phyloP scores from a whole-genome alignment of 768 basidiomycete species.

The Pulveroboletus sp. region DNA sequence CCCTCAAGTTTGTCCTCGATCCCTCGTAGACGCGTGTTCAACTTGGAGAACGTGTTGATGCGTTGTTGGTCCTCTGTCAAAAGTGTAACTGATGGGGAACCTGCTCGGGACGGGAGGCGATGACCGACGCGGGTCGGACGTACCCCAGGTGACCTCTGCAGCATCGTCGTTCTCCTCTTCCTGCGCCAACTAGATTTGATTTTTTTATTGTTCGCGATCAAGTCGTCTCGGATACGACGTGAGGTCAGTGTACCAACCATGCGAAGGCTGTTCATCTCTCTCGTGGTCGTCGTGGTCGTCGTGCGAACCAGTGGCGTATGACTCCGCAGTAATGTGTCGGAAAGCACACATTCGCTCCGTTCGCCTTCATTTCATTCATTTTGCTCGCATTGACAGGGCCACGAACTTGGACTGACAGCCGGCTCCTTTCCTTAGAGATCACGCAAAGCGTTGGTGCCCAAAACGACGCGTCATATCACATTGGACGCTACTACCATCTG shows the following conservation, averaged over 20 bases:
- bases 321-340: too few species aligned
- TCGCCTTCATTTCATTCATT: not conserved
- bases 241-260: conserved; percentile 40
- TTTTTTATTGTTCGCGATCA: too few species aligned
- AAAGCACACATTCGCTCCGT: not conserved
- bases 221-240: not conserved
- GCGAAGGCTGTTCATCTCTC: conserved; percentile 43
- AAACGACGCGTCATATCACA: not conserved
- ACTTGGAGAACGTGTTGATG: conserved; percentile 88
- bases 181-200: conserved; percentile 61
- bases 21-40: conserved; percentile 71
- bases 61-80: conserved; percentile 74
- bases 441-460: too few species aligned
- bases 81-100: not conserved
- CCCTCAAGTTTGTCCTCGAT: conserved; percentile 68
- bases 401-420: not conserved
- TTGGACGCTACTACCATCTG: not conserved
- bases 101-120: too few species aligned
- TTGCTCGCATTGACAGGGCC: not conserved
- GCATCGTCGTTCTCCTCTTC: conserved; percentile 74
- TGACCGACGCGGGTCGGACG: conserved; percentile 9
- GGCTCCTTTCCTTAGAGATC: not conserved
- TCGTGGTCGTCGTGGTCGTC: not conserved
- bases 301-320: not conserved
- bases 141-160: conserved; percentile 84